These are phyloP conservation scores for Cladosporium sp. DNA, from an alignment of 2,329 filamentous ascomycete species.

Conservation along the genomic window DNA sequence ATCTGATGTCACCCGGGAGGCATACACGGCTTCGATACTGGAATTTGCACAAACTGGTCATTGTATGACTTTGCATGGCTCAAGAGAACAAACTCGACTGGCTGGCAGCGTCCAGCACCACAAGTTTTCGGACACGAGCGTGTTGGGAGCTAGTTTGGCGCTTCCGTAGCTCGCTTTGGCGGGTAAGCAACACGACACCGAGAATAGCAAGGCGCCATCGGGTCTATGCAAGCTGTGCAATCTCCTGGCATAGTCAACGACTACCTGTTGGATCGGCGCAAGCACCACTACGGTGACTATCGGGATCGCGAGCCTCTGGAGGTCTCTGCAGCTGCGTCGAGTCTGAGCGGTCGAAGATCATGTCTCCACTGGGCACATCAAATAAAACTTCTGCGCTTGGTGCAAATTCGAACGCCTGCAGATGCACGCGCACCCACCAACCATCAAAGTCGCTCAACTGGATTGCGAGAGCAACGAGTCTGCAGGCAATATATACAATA, in stretches of 20 bases:
- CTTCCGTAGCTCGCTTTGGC: constrained; percentile 13
- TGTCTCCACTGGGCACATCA: background rate
- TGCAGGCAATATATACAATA: background rate
- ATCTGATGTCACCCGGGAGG: background rate
- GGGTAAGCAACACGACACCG: constrained; percentile 4
- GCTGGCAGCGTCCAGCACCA: background rate
- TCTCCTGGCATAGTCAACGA: background rate
- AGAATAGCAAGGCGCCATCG: background rate
- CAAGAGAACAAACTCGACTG: background rate
- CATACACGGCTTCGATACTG: background rate
- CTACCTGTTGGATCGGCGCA: background rate
- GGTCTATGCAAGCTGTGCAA: background rate
- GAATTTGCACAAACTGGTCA: background rate
- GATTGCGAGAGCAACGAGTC: background rate
- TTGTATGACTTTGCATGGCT: background rate
- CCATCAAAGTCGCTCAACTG: background rate
- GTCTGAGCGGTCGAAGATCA: background rate
- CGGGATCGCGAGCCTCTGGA: background rate
- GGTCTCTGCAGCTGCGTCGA: background rate
- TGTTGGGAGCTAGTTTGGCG: constrained; percentile 11
- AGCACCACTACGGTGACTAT: background rate
- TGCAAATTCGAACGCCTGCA: background rate
- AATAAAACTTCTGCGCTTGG: background rate
- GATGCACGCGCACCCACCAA: background rate
- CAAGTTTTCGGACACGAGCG: background rate